phyloP scores from a whole-genome alignment of 1,139 yeast genomes.

The Lodderomyces margitis region DNA sequence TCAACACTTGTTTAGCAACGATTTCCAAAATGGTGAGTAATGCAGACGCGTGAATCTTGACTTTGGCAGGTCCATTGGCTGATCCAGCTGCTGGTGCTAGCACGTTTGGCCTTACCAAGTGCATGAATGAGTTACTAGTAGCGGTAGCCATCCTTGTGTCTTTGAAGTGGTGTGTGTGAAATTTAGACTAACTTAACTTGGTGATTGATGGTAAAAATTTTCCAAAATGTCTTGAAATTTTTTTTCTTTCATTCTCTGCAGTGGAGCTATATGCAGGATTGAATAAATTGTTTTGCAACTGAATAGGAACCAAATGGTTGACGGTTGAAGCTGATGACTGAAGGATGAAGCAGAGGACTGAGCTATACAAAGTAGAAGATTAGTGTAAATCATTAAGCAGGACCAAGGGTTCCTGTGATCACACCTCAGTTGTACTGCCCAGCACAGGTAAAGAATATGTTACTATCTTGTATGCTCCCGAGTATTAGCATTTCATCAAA shows the following conservation, averaged over 20 bases:
- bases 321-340: too few species aligned
- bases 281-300: neutral
- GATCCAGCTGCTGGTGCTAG: constrained; percentile 51
- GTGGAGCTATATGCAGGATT: neutral
- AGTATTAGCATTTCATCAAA: too few species aligned
- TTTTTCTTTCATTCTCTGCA: neutral
- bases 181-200: neutral
- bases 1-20: constrained; percentile 43
- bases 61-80: constrained; percentile 48
- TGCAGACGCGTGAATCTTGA: constrained; percentile 66
- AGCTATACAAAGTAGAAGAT: too few species aligned
- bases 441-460: too few species aligned
- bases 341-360: too few species aligned
- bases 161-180: neutral
- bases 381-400: too few species aligned
- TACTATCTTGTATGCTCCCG: too few species aligned
- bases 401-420: too few species aligned
- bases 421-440: too few species aligned
- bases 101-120: constrained; percentile 61
- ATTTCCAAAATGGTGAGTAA: constrained; percentile 64
- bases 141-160: constrained; percentile 1
- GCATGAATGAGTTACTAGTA: constrained; percentile 36
- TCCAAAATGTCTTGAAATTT: neutral
- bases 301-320: neutral
- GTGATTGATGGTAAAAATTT: neutral